Evolutionary conservation across 1,284 basidiomycete species (phyloP).

Genomic region (Coriolopsis trogii): DNA sequence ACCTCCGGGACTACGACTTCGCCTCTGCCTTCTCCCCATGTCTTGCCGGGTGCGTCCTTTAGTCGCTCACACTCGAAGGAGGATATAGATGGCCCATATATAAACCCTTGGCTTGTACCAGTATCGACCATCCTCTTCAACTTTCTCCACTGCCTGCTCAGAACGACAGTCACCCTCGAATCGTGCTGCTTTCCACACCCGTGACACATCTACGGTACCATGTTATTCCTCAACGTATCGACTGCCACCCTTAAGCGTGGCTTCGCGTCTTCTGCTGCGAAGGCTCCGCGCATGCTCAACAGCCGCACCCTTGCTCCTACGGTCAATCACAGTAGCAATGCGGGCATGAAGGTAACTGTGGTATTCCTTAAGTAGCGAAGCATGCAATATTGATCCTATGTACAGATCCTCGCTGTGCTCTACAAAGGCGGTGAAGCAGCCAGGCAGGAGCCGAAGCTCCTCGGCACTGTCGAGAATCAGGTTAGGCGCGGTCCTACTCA

Average conservation of each 20-base stretch:
- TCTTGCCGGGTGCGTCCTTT: too few species aligned
- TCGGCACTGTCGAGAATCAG: slow-evolving; percentile 91
- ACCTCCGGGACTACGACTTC: too few species aligned
- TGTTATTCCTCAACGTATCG: slow-evolving; percentile 22
- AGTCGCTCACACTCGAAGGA: too few species aligned
- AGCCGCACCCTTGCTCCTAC: slow-evolving; percentile 13
- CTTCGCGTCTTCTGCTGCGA: slow-evolving; percentile 6
- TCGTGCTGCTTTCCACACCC: not conserved
- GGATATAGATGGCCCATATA: too few species aligned
- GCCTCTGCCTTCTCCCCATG: too few species aligned
- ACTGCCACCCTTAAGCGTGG: slow-evolving; percentile 18
- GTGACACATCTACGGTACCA: not conserved
- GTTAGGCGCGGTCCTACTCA: slow-evolving; percentile 33
- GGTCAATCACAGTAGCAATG: slow-evolving; percentile 7
- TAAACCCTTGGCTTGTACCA: too few species aligned
- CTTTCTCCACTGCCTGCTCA: too few species aligned
- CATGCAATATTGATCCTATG: not conserved
- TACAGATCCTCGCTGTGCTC: slow-evolving; percentile 82
- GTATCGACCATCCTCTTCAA: too few species aligned
- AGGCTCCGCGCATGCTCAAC: slow-evolving; percentile 16
- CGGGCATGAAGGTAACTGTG: slow-evolving; percentile 27
- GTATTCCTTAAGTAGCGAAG: not conserved
- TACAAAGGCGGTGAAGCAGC: slow-evolving; percentile 80
- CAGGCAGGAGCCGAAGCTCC: slow-evolving; percentile 78
- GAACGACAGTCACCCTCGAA: not conserved